Conservation (phyloP, 805 yeast genomes). For the Sungouiozyma ichnusensis region DNA sequence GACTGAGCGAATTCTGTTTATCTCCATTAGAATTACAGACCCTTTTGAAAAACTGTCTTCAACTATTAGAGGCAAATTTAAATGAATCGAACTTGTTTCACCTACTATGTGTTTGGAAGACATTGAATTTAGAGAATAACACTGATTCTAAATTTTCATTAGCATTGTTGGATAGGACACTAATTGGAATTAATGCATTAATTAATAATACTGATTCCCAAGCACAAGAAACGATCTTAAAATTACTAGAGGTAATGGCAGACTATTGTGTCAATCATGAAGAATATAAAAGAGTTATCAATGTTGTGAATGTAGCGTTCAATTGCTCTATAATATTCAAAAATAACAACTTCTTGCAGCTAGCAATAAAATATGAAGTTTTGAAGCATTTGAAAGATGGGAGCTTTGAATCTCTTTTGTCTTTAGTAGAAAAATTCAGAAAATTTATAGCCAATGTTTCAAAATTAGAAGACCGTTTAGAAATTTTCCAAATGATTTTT, state of each 20-base stretch:
- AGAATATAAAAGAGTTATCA: conserved; percentile 19
- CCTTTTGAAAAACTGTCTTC: background rate
- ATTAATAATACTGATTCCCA: conserved; percentile 1
- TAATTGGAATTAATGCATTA: conserved; percentile 14
- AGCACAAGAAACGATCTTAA: background rate
- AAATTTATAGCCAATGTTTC: conserved; percentile 8
- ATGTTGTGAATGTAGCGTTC: conserved; percentile 20
- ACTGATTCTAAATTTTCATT: conserved; percentile 2
- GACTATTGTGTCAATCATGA: conserved; percentile 11
- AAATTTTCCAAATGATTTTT: conserved; percentile 5
- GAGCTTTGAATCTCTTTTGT: background rate
- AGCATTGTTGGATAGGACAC: conserved; percentile 13
- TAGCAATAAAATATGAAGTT: conserved; percentile 10
- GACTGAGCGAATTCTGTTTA: background rate
- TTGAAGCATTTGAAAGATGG: conserved; percentile 5
- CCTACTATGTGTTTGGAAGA: conserved; percentile 7
- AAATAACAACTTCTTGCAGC: conserved; percentile 7
- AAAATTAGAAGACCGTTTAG: conserved; percentile 2
- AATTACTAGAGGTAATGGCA: conserved; percentile 7
- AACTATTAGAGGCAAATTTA: background rate
- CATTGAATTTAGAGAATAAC: conserved; percentile 5
- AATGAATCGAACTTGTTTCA: background rate
- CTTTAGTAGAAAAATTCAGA: background rate
- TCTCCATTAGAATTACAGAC: background rate
- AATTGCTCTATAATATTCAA: conserved; percentile 16